These are phyloP conservation scores for Orbilia brochopaga DNA, from an alignment of 2,329 filamentous ascomycete genomes.

Conservation along the genomic window DNA sequence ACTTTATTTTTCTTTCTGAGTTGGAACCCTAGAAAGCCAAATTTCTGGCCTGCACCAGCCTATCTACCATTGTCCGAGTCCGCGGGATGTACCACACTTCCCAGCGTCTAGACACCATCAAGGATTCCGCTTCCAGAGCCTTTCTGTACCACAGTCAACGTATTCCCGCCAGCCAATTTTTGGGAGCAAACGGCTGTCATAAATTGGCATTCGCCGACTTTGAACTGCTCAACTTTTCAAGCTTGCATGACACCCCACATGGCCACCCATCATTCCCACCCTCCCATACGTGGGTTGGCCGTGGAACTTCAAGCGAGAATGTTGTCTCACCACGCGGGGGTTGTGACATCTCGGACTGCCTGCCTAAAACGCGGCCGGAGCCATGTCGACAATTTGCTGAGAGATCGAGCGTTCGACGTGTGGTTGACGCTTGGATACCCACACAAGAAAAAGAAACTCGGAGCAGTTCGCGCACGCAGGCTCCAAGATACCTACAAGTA, in stretches of 20 bases:
- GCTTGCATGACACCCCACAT: conserved; percentile 35
- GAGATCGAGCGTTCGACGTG: conserved; percentile 13
- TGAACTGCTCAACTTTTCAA: conserved; percentile 27
- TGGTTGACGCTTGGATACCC: conserved; percentile 5
- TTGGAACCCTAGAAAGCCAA: conserved; percentile 37
- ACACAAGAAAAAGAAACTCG: conserved; percentile 2
- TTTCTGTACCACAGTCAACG: conserved; percentile 48
- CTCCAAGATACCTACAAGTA: no score
- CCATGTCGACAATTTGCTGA: conserved; percentile 24
- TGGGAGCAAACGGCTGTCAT: conserved; percentile 20
- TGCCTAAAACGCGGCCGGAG: conserved; percentile 50
- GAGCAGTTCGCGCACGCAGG: conserved; percentile 15
- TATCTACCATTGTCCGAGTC: conserved; percentile 36
- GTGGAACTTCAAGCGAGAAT: conserved; percentile 16
- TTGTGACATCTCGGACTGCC: conserved; percentile 40
- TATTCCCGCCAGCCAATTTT: conserved; percentile 8
- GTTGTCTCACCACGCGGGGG: conserved; percentile 38
- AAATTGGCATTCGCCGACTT: conserved; percentile 44
- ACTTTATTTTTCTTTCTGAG: conserved; percentile 13
- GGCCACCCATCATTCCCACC: background rate
- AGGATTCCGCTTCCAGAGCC: conserved; percentile 32
- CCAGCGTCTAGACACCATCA: conserved; percentile 25
- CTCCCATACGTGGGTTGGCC: conserved; percentile 7
- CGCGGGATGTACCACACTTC: conserved; percentile 19
- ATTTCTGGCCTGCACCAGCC: conserved; percentile 35